These are phyloP conservation scores for Rhodotorula toruloides DNA, from an alignment of 768 basidiomycete genomes.

Conservation along the genomic window DNA sequence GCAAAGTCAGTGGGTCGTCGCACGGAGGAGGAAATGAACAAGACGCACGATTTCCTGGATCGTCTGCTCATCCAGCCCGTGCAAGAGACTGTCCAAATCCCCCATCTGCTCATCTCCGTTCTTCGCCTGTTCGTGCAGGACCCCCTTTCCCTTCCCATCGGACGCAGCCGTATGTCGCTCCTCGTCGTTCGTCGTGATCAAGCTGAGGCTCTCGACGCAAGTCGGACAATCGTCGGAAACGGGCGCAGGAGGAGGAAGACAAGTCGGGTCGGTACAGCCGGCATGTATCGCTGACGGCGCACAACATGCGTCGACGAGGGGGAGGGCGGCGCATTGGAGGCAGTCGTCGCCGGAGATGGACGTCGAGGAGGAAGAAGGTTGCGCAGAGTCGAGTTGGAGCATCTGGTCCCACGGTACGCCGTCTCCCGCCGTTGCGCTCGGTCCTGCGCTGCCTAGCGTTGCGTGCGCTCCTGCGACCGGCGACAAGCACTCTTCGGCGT, in stretches of 20 bases:
- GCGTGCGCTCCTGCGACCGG: neutral
- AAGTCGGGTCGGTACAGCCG: neutral
- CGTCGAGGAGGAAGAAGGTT: neutral
- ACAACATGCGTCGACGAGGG: no score
- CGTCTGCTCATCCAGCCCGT: slow-evolving; percentile 27
- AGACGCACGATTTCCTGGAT: slow-evolving; percentile 34
- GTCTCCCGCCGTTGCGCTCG: neutral
- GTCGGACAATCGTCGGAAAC: neutral
- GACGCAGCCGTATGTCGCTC: neutral
- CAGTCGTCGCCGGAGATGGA: no score
- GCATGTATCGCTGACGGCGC: no score
- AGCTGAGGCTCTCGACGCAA: neutral
- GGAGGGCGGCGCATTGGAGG: neutral
- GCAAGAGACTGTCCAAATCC: slow-evolving; percentile 8
- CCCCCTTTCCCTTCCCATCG: neutral
- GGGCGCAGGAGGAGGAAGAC: neutral
- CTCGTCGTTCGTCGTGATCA: neutral
- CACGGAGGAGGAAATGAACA: neutral
- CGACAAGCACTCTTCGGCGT: slow-evolving; percentile 18
- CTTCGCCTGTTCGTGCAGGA: no score
- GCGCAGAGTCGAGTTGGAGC: slow-evolving; percentile 18
- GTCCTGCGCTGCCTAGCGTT: neutral
- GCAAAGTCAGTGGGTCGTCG: neutral
- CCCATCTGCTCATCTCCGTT: neutral
- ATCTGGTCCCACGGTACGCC: slow-evolving; percentile 6